These are phyloP conservation scores for Podila epigama DNA, from an alignment of 192 early-diverging fungal species.

Conservation along the genomic window DNA sequence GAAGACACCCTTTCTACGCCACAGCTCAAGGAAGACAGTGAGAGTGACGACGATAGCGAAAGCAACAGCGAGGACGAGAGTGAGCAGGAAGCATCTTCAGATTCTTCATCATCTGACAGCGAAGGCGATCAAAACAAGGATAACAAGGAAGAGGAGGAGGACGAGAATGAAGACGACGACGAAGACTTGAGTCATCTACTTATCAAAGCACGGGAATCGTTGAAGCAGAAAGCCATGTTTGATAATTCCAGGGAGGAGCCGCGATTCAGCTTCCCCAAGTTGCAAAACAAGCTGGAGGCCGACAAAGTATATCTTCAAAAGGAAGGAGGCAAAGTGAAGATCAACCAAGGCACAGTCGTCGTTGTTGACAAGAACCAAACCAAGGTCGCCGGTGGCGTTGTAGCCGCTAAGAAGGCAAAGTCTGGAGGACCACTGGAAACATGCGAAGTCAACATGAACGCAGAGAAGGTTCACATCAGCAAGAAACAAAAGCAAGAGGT, in stretches of 20 bases:
- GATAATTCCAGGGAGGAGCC: slow-evolving; percentile 8
- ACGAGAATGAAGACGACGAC: slow-evolving; percentile 27
- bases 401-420: not conserved
- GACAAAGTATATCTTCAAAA: slow-evolving; percentile 47
- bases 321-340: slow-evolving; percentile 25
- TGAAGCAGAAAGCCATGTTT: slow-evolving; percentile 34
- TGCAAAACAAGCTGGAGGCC: slow-evolving; percentile 49
- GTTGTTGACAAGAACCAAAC: slow-evolving; percentile 30
- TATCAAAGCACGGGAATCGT: slow-evolving; percentile 44
- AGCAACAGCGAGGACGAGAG: slow-evolving; percentile 10
- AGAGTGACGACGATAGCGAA: not conserved
- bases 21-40: slow-evolving; percentile 1
- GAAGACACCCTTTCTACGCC: not conserved
- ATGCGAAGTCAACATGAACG: slow-evolving; percentile 39
- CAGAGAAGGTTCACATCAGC: slow-evolving; percentile 32
- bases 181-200: slow-evolving; percentile 51
- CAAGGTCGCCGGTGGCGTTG: slow-evolving; percentile 7
- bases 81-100: not conserved
- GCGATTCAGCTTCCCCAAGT: slow-evolving; percentile 45
- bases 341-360: slow-evolving; percentile 26
- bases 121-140: slow-evolving; percentile 1
- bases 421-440: slow-evolving; percentile 22
- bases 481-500: slow-evolving; percentile 51
- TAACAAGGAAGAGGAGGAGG: not conserved
- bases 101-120: too few species aligned